Conservation (phyloP, 768 basidiomycete genomes). For the Lactifluus subvellereus region DNA sequence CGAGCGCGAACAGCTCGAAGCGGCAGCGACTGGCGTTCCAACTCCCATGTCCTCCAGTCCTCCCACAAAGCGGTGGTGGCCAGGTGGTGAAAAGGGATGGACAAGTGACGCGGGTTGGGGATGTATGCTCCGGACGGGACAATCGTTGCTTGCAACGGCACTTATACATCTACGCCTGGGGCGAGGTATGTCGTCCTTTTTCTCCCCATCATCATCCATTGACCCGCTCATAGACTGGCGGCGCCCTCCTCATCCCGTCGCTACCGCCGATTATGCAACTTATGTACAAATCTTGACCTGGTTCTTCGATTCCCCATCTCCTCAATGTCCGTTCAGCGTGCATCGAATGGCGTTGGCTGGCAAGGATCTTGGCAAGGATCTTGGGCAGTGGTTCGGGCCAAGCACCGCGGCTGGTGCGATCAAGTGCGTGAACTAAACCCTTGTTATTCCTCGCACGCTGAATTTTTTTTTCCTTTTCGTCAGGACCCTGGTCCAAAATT, state of each 20-base stretch:
- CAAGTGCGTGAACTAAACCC: slow-evolving; percentile 44
- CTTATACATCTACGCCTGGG: slow-evolving; percentile 72
- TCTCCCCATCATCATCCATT: neutral
- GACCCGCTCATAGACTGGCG: slow-evolving; percentile 67
- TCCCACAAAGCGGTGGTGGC: slow-evolving; percentile 56
- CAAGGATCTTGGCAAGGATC: slow-evolving; percentile 89
- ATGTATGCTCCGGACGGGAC: slow-evolving; percentile 86
- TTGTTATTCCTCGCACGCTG: neutral
- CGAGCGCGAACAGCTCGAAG: slow-evolving; percentile 31
- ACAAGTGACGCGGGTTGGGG: slow-evolving; percentile 87
- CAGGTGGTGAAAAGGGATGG: slow-evolving; percentile 69
- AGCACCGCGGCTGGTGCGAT: slow-evolving; percentile 97
- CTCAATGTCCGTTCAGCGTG: slow-evolving; percentile 85
- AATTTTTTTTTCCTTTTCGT: neutral
- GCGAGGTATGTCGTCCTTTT: slow-evolving; percentile 44
- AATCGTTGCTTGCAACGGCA: slow-evolving; percentile 76
- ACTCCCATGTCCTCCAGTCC: slow-evolving; percentile 33
- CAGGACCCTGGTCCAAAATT: slow-evolving; percentile 72
- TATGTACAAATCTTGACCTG: slow-evolving; percentile 91
- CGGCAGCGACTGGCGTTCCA: slow-evolving; percentile 16
- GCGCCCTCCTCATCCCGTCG: slow-evolving; percentile 54
- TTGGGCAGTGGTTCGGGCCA: slow-evolving; percentile 98
- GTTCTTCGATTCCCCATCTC: slow-evolving; percentile 88
- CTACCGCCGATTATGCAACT: slow-evolving; percentile 64
- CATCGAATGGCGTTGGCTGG: slow-evolving; percentile 95